Conservation (phyloP, 2,329 filamentous ascomycete species). For the Xylariaceae sp. region DNA sequence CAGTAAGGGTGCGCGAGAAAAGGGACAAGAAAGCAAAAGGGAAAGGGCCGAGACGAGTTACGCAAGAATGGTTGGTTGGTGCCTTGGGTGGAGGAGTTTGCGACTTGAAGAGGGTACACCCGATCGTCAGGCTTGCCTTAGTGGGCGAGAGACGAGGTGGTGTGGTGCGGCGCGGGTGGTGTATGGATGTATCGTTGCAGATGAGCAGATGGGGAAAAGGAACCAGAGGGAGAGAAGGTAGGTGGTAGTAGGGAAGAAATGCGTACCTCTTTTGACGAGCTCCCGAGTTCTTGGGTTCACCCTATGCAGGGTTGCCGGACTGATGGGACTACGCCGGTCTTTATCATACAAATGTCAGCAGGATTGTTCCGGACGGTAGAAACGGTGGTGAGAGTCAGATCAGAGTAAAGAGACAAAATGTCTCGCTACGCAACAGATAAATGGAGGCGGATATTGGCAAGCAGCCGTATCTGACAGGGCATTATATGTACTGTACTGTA, state of each 20-base stretch:
- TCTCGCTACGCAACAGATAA: constrained; percentile 16
- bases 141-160: constrained; percentile 32
- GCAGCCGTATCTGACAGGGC: constrained; percentile 15
- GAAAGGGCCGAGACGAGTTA: constrained; percentile 39
- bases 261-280: constrained; percentile 36
- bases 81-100: constrained; percentile 37
- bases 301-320: constrained; percentile 33
- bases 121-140: constrained; percentile 35
- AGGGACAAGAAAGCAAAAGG: constrained; percentile 36
- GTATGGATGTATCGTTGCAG: constrained; percentile 41
- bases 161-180: constrained; percentile 31
- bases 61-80: constrained; percentile 36
- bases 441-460: constrained; percentile 17
- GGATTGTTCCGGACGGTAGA: constrained; percentile 6
- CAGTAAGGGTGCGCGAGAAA: constrained; percentile 38
- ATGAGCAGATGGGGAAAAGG: constrained; percentile 35
- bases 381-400: constrained; percentile 11
- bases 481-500: not conserved
- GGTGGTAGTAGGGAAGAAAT: constrained; percentile 18
- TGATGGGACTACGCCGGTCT: constrained; percentile 33
- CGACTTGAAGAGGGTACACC: constrained; percentile 36
- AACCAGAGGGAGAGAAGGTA: constrained; percentile 24
- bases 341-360: constrained; percentile 16
- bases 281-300: constrained; percentile 39
- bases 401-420: constrained; percentile 7